Evolutionary conservation across 2,329 filamentous ascomycete species (phyloP).

Genomic region (Hypoxylon sp.): DNA sequence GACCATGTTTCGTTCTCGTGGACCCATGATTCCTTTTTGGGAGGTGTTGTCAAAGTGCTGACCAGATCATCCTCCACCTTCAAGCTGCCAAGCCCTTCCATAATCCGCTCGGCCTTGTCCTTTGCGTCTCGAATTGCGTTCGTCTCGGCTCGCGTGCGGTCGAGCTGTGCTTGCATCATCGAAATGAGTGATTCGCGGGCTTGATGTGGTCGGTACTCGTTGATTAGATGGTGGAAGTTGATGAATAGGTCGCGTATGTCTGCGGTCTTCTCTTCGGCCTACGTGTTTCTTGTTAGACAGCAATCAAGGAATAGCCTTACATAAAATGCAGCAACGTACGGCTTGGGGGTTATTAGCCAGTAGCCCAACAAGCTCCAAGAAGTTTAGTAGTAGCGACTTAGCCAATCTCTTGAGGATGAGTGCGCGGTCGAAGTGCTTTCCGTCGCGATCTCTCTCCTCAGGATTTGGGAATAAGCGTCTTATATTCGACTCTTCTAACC

Average conservation of each 20-base stretch:
- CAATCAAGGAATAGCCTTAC: not conserved
- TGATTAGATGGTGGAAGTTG: slow-evolving; percentile 93
- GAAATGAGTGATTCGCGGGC: slow-evolving; percentile 80
- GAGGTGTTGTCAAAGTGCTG: slow-evolving; percentile 10
- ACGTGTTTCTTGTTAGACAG: slow-evolving; percentile 35
- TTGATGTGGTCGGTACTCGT: slow-evolving; percentile 82
- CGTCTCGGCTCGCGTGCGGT: slow-evolving; percentile 76
- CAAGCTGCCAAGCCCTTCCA: slow-evolving; percentile 76
- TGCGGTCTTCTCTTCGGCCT: slow-evolving; percentile 79
- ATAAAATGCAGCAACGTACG: slow-evolving; percentile 52
- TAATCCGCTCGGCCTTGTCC: slow-evolving; percentile 79
- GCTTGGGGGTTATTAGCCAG: slow-evolving; percentile 75
- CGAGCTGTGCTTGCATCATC: slow-evolving; percentile 73
- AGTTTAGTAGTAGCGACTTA: slow-evolving; percentile 89
- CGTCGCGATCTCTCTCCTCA: slow-evolving; percentile 62
- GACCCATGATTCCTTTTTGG: slow-evolving; percentile 31
- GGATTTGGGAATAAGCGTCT: slow-evolving; percentile 67
- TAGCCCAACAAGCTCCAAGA: slow-evolving; percentile 84
- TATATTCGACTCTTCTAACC: slow-evolving; percentile 84
- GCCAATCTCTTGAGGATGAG: slow-evolving; percentile 81
- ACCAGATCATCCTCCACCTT: slow-evolving; percentile 54
- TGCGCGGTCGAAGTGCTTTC: slow-evolving; percentile 73
- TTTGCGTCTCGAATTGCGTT: slow-evolving; percentile 81
- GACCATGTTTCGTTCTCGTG: slow-evolving; percentile 47
- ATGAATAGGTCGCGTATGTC: slow-evolving; percentile 87